These are phyloP conservation scores for Multifurca ochricompacta DNA, from an alignment of 768 basidiomycete species.

Conservation along the genomic window DNA sequence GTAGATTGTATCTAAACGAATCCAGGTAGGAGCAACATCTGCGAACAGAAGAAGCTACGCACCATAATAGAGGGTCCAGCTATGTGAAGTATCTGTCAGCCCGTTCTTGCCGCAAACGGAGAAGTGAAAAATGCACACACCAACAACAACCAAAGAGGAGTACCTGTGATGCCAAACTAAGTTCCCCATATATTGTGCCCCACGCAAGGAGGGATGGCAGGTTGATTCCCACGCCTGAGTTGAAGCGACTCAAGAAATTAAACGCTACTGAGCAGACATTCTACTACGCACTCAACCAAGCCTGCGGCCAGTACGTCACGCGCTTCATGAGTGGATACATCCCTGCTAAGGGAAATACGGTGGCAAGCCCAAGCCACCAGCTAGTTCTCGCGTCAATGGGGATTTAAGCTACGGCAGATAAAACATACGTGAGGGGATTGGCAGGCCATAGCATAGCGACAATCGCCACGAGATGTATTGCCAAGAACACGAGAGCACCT, in stretches of 20 bases:
- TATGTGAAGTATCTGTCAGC: not conserved
- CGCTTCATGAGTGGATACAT: conserved; percentile 28
- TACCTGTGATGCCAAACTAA: not conserved
- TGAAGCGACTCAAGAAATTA: not conserved
- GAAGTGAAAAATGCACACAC: not conserved
- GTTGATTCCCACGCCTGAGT: conserved; percentile 20
- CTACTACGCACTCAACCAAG: conserved; percentile 26
- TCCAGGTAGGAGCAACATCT: conserved; percentile 27
- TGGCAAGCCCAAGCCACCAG: conserved; percentile 19
- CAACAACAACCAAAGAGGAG: not conserved
- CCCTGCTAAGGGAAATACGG: conserved; percentile 21
- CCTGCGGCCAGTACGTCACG: conserved; percentile 27
- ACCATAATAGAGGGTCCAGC: conserved; percentile 21
- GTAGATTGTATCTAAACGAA: conserved; percentile 50
- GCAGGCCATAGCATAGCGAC: conserved; percentile 11
- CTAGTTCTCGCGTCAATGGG: conserved; percentile 6
- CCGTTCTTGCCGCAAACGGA: too few species aligned
- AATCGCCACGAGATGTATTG: conserved; percentile 11
- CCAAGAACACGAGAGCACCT: conserved; percentile 18
- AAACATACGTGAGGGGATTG: conserved; percentile 16
- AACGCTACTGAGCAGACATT: not conserved
- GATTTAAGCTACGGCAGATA: not conserved
- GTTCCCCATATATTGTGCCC: not conserved
- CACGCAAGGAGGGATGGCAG: conserved; percentile 19
- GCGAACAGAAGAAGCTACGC: not conserved